These are phyloP conservation scores for Tuber microsphaerosporum DNA, from an alignment of 495 filamentous ascomycete species.

Conservation along the genomic window DNA sequence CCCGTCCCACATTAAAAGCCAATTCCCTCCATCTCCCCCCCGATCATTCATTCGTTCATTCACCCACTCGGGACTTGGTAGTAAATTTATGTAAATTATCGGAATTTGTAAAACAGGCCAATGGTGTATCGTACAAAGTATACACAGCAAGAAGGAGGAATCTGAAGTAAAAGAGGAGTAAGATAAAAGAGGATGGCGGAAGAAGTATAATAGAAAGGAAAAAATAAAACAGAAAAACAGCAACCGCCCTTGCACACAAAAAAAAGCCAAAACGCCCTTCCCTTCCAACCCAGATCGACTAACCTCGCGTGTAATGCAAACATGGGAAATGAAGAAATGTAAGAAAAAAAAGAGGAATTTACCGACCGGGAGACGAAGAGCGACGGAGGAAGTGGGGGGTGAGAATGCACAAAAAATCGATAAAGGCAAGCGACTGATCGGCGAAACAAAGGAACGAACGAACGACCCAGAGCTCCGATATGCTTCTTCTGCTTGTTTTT, in stretches of 20 bases:
- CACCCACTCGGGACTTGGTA: background rate
- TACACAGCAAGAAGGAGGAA: constrained; percentile 2
- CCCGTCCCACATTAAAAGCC: background rate
- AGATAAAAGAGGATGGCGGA: background rate
- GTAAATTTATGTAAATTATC: constrained; percentile 5
- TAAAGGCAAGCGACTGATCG: background rate
- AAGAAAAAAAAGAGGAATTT: background rate
- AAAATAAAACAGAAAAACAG: background rate
- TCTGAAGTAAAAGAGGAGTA: background rate
- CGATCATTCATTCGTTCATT: background rate
- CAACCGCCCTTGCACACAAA: background rate
- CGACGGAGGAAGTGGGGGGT: background rate
- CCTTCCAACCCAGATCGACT: background rate
- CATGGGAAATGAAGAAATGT: background rate
- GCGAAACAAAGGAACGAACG: background rate
- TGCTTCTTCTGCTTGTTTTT: background rate
- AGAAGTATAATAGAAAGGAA: background rate
- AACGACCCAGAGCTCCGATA: background rate
- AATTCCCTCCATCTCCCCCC: background rate
- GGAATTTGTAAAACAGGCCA: background rate
- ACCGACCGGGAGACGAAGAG: background rate
- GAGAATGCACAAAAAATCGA: background rate
- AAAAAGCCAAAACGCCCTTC: background rate
- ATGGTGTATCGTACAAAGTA: constrained; percentile 4
- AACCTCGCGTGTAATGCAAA: background rate